phyloP scores from a whole-genome alignment of 2,329 filamentous ascomycete species.

The Colletotrichum gigasporum region DNA sequence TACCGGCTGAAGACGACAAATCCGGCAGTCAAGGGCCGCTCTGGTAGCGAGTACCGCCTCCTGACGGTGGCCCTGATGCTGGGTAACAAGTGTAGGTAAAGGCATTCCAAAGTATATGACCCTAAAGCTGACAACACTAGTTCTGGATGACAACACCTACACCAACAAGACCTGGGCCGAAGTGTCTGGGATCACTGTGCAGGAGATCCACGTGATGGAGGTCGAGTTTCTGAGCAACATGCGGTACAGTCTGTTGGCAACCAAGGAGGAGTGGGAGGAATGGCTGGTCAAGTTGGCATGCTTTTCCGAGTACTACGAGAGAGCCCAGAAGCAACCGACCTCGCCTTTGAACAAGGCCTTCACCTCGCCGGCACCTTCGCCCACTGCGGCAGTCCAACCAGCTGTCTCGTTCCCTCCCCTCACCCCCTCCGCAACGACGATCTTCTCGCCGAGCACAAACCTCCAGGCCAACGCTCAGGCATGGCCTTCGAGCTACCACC shows the following conservation, averaged over 20 bases:
- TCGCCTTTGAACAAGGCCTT: conserved; percentile 51
- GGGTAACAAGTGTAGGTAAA: conserved; percentile 86
- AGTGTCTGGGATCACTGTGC: conserved; percentile 91
- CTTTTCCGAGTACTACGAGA: conserved; percentile 85
- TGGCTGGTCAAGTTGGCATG: conserved; percentile 87
- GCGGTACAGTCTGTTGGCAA: conserved; percentile 91
- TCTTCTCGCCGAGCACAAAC: conserved; percentile 52
- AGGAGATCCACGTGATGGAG: conserved; percentile 98
- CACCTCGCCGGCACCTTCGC: conserved; percentile 60
- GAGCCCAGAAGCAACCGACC: conserved; percentile 58
- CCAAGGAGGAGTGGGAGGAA: conserved; percentile 83
- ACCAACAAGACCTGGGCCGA: conserved; percentile 99
- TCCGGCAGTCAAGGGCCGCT: conserved; percentile 86
- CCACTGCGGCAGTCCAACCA: conserved; percentile 48
- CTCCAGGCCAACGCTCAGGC: conserved; percentile 42
- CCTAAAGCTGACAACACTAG: conserved; percentile 48
- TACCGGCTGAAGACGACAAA: conserved; percentile 93
- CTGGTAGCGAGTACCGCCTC: conserved; percentile 91
- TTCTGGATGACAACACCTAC: conserved; percentile 98
- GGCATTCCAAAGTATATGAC: neutral
- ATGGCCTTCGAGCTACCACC: conserved; percentile 50
- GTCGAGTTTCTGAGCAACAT: conserved; percentile 99
- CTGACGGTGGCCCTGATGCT: conserved; percentile 97
- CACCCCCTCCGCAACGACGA: conserved; percentile 44
- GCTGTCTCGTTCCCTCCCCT: conserved; percentile 42